Evolutionary conservation across 148 eudicot genomes (phyloP), one percentile per base, ranked within the genome.

Genomic region (Cornus florida): DNA sequence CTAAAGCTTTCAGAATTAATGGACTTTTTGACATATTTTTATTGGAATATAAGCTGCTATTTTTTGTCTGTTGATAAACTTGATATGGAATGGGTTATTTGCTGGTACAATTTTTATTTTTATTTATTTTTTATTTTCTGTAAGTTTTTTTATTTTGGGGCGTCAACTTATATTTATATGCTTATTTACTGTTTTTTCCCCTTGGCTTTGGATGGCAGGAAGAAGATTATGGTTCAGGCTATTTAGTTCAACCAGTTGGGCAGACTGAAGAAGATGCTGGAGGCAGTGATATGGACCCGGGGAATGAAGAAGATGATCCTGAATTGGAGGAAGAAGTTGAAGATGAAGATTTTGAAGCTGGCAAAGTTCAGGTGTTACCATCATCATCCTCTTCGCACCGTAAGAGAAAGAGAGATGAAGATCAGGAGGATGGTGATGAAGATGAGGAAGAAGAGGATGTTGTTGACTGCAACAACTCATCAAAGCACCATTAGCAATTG

Each of bases 191-290:
- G 3, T 35, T 35, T 4, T 43, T 43, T 57, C 3, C 3, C 20
- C 0, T 75, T 38, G 39, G 16, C 9, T 76, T 19, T 28, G 28
- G 75, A 82, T 86, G 82, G 82, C 92, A 94, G 92, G 98, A 94
- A 67, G 98, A 94, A 78, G 98, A 94, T 79, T 79, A 84, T 64
- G 96, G 87, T 28, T 81, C 86, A 23, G 94, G 94, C 13, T 94
- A 88, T 86, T 80, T 94, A 76, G 91, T 94, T 67, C 98, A 94
- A 67, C 91, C 90, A 20, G 97, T 91, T 0, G 84, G 77, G 53
- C 94, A 84, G 71, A 85, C 84, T 31, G 86, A 82, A 65, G 90
- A 78, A 28, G 87, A 77, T 78, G 91, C 73, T 38, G 89, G 79
- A 14, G 89, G 82, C 20, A 89, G 87, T 82, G 92, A 88, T 70